Evolutionary conservation across 768 basidiomycete species (phyloP).

Genomic region (Russula lepida): DNA sequence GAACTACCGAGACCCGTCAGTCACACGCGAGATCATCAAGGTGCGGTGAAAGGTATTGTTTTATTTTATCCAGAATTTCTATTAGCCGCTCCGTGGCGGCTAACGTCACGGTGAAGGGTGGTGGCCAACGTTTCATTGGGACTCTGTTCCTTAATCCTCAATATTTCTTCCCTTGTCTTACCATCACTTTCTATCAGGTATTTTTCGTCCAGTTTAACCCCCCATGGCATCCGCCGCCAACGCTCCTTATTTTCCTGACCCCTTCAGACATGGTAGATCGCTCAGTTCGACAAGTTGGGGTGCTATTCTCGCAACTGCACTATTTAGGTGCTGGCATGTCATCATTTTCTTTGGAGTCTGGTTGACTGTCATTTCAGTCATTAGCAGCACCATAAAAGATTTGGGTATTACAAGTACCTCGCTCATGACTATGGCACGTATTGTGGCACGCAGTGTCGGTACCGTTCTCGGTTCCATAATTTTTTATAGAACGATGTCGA

Average conservation of each 20-base stretch:
- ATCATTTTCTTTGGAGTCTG: slow-evolving; percentile 56
- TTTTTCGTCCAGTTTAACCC: not conserved
- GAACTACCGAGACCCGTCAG: no score
- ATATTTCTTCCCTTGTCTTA: not conserved
- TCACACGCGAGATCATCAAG: no score
- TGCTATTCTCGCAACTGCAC: slow-evolving; percentile 32
- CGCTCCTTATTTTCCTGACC: slow-evolving; percentile 19
- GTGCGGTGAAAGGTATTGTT: no score
- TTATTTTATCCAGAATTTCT: no score
- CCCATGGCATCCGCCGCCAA: not conserved
- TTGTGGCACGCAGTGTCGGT: slow-evolving; percentile 38
- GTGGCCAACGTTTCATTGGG: no score
- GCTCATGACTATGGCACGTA: slow-evolving; percentile 30
- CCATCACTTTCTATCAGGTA: not conserved
- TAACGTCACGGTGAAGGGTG: no score
- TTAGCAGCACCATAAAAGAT: no score
- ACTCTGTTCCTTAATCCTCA: no score
- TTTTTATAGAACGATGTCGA: slow-evolving; percentile 62
- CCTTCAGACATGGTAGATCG: slow-evolving; percentile 7
- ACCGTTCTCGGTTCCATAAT: no score
- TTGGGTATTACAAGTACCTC: slow-evolving; percentile 45
- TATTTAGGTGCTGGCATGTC: no score
- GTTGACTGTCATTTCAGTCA: slow-evolving; percentile 47
- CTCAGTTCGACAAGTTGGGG: slow-evolving; percentile 19
- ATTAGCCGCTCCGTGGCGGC: no score